A percentile compares a stretch with the other conserved stretches of the same genome.
phyloP scores from a whole-genome alignment of 805 yeast genomes.

The Metschnikowia continentalis region DNA sequence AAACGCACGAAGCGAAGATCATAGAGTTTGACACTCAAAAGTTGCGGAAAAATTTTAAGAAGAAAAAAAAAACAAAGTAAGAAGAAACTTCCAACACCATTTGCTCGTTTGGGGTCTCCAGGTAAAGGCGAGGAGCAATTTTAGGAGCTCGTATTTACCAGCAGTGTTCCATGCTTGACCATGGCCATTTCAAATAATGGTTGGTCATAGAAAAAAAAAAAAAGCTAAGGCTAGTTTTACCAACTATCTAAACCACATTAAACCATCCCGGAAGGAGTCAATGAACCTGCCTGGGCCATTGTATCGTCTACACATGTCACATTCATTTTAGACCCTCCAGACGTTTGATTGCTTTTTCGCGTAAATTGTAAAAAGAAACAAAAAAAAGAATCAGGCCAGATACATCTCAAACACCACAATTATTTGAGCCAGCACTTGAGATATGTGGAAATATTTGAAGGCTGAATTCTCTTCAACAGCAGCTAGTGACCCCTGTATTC shows the following conservation, averaged over 20 bases:
- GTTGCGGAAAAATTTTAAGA: not conserved
- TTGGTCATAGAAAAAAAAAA: not conserved
- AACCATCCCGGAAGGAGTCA: not conserved
- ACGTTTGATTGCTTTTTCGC: constrained; percentile 4
- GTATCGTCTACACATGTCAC: not conserved
- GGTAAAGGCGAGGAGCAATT: not conserved
- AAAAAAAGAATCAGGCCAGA: constrained; percentile 2
- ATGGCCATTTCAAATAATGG: not conserved
- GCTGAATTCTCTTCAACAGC: not conserved
- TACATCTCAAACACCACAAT: not conserved
- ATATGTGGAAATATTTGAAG: not conserved
- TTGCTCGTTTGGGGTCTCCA: not conserved
- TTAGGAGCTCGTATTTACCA: not conserved
- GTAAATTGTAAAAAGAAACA: not conserved
- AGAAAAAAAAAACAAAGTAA: not conserved
- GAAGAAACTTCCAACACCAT: not conserved
- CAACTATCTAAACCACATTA: not conserved
- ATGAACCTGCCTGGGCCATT: not conserved
- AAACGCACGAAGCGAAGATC: not conserved
- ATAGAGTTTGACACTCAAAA: not conserved
- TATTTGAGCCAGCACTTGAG: not conserved
- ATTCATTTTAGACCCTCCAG: not conserved
- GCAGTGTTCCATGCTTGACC: not conserved
- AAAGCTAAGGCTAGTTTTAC: not conserved
- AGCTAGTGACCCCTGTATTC: not conserved